Conservation (phyloP, 2,329 filamentous ascomycete genomes). For the Gnomoniopsis sp. region DNA sequence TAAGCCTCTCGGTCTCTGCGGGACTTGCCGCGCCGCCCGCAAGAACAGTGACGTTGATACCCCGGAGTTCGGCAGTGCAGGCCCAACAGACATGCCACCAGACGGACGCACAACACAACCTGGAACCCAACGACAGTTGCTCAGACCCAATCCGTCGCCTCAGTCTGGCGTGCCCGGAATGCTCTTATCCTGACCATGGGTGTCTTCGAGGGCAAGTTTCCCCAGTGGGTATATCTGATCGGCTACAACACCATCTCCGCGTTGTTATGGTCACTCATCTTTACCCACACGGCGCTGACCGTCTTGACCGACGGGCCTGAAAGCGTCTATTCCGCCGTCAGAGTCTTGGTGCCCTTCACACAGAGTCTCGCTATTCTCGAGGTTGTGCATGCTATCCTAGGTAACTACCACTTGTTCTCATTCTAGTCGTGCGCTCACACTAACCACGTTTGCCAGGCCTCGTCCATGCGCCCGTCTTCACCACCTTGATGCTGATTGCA, state of each 20-base stretch:
- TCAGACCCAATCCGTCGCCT: too few relatives aligned
- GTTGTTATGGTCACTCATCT: slow-evolving; percentile 10
- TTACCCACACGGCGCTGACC: slow-evolving; percentile 1
- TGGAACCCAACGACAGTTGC: too few relatives aligned
- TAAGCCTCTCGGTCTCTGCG: too few relatives aligned
- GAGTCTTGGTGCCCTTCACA: slow-evolving; percentile 7
- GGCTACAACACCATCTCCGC: slow-evolving; percentile 13
- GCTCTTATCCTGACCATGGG: slow-evolving; percentile 4
- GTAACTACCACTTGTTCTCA: neutral
- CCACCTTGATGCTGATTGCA: slow-evolving; percentile 14
- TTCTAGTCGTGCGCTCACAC: neutral
- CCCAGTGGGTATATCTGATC: slow-evolving; percentile 18
- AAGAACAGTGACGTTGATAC: too few relatives aligned
- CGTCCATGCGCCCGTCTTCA: slow-evolving; percentile 13
- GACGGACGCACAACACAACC: too few relatives aligned
- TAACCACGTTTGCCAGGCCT: neutral
- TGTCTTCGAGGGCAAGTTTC: slow-evolving; percentile 16
- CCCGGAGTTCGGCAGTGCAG: too few relatives aligned
- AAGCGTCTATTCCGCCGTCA: slow-evolving; percentile 10
- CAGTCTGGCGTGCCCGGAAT: too few relatives aligned
- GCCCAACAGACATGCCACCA: too few relatives aligned
- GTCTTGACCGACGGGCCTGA: slow-evolving; percentile 2
- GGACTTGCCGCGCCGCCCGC: too few relatives aligned
- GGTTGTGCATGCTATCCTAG: slow-evolving; percentile 9
- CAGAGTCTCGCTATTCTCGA: slow-evolving; percentile 13